Evolutionary conservation across 169 alveolate genomes (phyloP).

Genomic region (Plasmodium falciparum): DNA sequence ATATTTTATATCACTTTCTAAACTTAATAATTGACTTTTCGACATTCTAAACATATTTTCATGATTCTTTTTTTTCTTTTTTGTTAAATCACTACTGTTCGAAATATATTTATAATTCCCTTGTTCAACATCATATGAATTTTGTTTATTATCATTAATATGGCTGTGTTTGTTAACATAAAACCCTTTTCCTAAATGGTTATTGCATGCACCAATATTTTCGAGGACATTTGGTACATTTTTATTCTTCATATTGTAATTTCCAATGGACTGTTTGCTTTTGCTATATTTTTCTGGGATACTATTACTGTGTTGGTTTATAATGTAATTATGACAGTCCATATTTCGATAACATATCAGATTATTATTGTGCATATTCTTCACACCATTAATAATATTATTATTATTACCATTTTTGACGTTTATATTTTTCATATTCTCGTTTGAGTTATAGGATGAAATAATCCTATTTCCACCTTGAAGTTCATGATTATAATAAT

Average conservation of each 20-base stretch:
- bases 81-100: neutral
- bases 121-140: neutral
- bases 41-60: constrained; percentile 45
- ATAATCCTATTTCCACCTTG: too few species aligned
- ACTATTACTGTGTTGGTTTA: neutral
- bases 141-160: neutral
- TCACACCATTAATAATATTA: neutral
- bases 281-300: neutral
- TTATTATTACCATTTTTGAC: neutral
- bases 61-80: constrained; percentile 27
- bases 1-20: constrained; percentile 57
- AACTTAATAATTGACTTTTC: constrained; percentile 32
- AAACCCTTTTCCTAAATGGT: neutral
- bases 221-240: neutral
- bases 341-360: neutral
- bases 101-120: neutral
- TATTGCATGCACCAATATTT: neutral
- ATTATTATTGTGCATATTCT: neutral
- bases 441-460: too few species aligned
- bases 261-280: neutral
- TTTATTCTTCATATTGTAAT: constrained; percentile 3
- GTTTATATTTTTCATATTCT: too few species aligned
- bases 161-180: neutral
- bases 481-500: neutral
- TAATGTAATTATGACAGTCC: neutral